phyloP scores from a whole-genome alignment of 2,329 filamentous ascomycete genomes.

The Ambrosiella beaveri region DNA sequence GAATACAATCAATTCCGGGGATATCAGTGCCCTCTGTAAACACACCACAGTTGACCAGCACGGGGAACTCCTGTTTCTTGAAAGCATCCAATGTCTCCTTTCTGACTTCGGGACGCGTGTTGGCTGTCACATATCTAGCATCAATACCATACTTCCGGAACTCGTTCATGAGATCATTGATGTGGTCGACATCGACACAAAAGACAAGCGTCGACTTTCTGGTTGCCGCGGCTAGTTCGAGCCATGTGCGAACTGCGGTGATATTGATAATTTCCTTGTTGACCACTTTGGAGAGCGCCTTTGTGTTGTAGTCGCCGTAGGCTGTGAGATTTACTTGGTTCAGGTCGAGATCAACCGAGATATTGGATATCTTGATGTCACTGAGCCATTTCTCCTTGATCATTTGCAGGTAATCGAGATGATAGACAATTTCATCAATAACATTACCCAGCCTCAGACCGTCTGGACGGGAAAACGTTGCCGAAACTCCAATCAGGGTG shows the following conservation, averaged over 20 bases:
- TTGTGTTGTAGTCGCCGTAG: constrained; percentile 60
- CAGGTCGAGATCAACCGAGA: constrained; percentile 66
- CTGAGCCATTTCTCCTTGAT: constrained; percentile 82
- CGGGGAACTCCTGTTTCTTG: constrained; percentile 51
- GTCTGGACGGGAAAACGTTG: constrained; percentile 62
- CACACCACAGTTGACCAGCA: constrained; percentile 86
- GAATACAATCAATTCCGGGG: constrained; percentile 85
- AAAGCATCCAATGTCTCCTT: constrained; percentile 59
- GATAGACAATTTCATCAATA: constrained; percentile 92
- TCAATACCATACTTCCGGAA: constrained; percentile 69
- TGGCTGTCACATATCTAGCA: constrained; percentile 71
- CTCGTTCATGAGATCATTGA: constrained; percentile 51
- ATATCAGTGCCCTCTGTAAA: constrained; percentile 98
- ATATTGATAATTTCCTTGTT: constrained; percentile 72
- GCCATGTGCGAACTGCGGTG: constrained; percentile 72
- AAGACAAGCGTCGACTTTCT: constrained; percentile 83
- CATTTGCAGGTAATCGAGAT: constrained; percentile 55
- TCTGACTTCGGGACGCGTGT: constrained; percentile 54
- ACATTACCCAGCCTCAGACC: constrained; percentile 65
- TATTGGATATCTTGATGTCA: constrained; percentile 85
- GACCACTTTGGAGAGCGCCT: constrained; percentile 63
- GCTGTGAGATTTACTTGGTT: constrained; percentile 36
- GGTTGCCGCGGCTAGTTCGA: constrained; percentile 46
- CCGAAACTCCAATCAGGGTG: constrained; percentile 75
- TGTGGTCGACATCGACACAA: constrained; percentile 79